Evolutionary conservation across 139 green algal species (phyloP).

Genomic region (Marvania coccoides): DNA sequence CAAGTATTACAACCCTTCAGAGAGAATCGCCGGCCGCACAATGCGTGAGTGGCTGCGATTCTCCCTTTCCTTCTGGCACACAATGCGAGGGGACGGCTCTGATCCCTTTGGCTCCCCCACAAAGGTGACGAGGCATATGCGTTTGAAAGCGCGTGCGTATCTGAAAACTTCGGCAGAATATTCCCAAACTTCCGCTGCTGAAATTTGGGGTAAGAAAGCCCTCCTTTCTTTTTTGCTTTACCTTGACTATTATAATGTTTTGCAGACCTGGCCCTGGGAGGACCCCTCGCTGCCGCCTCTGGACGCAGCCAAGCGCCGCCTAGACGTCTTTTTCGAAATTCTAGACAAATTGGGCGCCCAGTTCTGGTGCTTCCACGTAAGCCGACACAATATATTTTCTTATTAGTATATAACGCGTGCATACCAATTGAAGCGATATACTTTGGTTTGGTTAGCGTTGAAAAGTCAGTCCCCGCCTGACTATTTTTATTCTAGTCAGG

Average conservation of each 20-base stretch:
- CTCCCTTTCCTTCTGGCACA: constrained; percentile 70
- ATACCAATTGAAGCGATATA: too few species aligned
- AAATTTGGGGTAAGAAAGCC: background rate
- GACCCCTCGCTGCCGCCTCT: constrained; percentile 21
- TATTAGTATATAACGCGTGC: too few species aligned
- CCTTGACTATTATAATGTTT: background rate
- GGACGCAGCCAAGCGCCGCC: constrained; percentile 33
- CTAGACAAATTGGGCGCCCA: constrained; percentile 60
- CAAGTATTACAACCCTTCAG: constrained; percentile 51
- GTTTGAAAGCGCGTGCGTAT: too few species aligned
- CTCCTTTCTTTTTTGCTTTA: background rate
- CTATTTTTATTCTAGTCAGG: too few species aligned
- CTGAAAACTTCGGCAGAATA: too few species aligned
- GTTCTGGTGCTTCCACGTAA: constrained; percentile 74
- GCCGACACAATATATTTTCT: too few species aligned
- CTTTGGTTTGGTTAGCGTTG: too few species aligned
- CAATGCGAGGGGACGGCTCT: constrained; percentile 49
- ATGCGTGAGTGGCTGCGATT: constrained; percentile 64
- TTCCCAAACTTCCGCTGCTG: too few species aligned
- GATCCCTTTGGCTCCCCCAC: constrained; percentile 62
- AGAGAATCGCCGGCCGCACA: constrained; percentile 38
- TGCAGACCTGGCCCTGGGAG: constrained; percentile 43
- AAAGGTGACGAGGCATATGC: background rate
- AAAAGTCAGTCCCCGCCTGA: too few species aligned
- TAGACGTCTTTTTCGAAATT: constrained; percentile 66